Evolutionary conservation across 495 filamentous ascomycete genomes (phyloP).

Genomic region (Xylaria acuta): DNA sequence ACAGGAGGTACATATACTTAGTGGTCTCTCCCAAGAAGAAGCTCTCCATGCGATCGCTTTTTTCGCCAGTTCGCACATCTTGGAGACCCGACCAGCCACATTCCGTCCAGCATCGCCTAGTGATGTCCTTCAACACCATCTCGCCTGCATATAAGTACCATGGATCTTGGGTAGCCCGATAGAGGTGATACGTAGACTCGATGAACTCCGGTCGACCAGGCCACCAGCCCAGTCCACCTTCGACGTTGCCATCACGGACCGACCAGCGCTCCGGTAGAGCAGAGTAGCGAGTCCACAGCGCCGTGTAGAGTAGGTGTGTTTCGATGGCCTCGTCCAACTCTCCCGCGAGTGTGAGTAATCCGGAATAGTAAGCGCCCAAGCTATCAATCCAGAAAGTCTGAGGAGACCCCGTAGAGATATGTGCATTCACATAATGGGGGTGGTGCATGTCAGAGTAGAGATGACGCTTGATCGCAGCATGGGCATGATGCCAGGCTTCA

Average conservation of each 20-base stretch:
- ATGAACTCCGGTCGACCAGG: conserved; percentile 94
- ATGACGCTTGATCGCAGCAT: conserved; percentile 85
- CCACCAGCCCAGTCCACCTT: conserved; percentile 91
- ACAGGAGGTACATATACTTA: conserved; percentile 92
- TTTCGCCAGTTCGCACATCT: conserved; percentile 86
- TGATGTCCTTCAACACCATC: conserved; percentile 90
- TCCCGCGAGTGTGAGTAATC: conserved; percentile 84
- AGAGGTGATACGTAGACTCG: conserved; percentile 93
- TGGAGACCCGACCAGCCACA: conserved; percentile 97
- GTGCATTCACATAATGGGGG: conserved; percentile 90
- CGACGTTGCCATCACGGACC: conserved; percentile 80
- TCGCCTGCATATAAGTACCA: conserved; percentile 97
- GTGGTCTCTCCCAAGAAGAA: conserved; percentile 97
- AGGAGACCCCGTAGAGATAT: conserved; percentile 78
- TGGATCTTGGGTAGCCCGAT: conserved; percentile 89
- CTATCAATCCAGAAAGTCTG: conserved; percentile 94
- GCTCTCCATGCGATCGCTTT: conserved; percentile 97
- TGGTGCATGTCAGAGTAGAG: conserved; percentile 75
- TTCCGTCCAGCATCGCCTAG: conserved; percentile 86
- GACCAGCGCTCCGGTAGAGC: conserved; percentile 96
- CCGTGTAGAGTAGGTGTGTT: conserved; percentile 86
- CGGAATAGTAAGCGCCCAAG: conserved; percentile 92
- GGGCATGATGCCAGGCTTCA: conserved; percentile 83
- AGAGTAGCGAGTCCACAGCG: conserved; percentile 91
- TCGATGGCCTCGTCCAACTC: conserved; percentile 89